Base-by-base conservation (phyloP, 306 rosid species). In the Neltuma alba region DNA sequence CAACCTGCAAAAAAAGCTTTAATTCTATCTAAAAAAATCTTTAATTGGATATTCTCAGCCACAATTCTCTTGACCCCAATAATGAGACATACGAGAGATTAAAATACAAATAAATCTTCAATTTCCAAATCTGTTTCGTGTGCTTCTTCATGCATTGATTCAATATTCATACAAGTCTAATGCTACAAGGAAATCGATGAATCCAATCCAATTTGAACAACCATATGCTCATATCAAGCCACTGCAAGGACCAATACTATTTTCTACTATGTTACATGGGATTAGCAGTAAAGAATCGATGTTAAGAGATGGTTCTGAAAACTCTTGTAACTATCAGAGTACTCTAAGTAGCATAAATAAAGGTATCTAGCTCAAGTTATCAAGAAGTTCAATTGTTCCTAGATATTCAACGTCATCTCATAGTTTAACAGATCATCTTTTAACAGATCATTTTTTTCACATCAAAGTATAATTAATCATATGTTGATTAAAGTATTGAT, bases 1-100 rank as follows among this genome's bases (percentile, higher is more conserved):
- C 99, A 84, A 95, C 99, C 99, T 95, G 94, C 82, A 88, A 86
- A 87, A 69, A 71, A 71, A 73, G 81, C 66, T 76, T 75, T 41
- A 44, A 60, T 60, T 76, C 25, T 57, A 10, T 11, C 33, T 0
- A 4, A 2, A 57, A 18, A 57, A 57, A 23, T 3, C 55, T 74
- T 73, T 41, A 50, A 60, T 60, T 68, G 21, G 50, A 70, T 84
- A 87, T 76, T 72, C 52, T 2, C 16, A 65, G 80, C 42, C 66
- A 67, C 41, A 72, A 60, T 72, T 48, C 33, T 74, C 74, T 37
- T 58, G 70, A 44, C 67, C 37, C 58, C 38, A 41, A 7, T 18
- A 23, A 36, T 65, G 9, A 36, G 47, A 65, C 1, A 37, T 8
- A 34, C 14, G 7, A 63, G 42, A 63, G 10, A 37, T n/a, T 34